These are phyloP conservation scores for Microstegium vimineum DNA, from an alignment of 176 grass and related monocot species.

Conservation along the genomic window DNA sequence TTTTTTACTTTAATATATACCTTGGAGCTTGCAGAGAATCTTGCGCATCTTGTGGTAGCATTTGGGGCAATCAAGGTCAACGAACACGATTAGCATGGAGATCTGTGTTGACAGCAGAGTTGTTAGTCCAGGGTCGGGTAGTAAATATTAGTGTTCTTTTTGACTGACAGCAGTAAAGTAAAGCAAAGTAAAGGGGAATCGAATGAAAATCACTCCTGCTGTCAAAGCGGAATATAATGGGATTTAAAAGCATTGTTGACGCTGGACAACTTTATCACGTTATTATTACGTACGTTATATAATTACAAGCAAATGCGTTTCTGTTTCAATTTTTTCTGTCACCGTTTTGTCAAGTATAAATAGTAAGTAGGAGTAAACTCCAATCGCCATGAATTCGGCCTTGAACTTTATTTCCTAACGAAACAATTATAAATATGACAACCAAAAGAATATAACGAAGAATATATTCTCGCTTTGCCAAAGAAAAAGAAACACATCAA, in stretches of 20 bases:
- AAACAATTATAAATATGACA: no score
- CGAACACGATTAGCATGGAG: conserved; percentile 52
- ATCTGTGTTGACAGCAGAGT: conserved; percentile 33
- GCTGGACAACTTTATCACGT: background rate
- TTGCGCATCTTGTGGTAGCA: conserved; percentile 60
- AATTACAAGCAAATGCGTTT: background rate
- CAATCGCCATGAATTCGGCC: no score
- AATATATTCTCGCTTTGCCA: background rate
- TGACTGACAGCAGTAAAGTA: background rate
- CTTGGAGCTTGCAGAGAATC: conserved; percentile 64
- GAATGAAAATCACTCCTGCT: background rate
- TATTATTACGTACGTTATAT: no score
- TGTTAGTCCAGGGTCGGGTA: background rate
- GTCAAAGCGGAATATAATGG: background rate
- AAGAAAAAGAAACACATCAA: background rate
- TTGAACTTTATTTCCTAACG: no score
- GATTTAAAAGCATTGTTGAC: background rate
- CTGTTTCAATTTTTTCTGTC: no score
- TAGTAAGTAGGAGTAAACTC: no score
- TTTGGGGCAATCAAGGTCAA: conserved; percentile 61
- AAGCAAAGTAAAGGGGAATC: background rate
- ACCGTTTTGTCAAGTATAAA: no score
- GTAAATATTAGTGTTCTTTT: no score
- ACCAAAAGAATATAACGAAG: background rate
- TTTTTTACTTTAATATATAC: conserved; percentile 17